Evolutionary conservation across 805 yeast species (phyloP).

Genomic region (Kluyveromyces dobzhanskii): DNA sequence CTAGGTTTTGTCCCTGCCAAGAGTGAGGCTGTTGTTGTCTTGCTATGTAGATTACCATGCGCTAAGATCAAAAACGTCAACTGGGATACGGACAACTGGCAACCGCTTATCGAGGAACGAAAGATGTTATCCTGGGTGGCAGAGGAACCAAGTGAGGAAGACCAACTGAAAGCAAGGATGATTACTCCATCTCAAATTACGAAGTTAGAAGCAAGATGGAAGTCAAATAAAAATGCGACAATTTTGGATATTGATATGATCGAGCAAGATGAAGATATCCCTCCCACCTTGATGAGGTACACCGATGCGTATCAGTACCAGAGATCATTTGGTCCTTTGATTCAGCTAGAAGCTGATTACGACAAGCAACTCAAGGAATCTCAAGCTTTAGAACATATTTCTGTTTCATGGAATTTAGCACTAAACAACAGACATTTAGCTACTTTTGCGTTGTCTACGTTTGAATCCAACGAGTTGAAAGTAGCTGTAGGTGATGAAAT

Average conservation of each 20-base stretch:
- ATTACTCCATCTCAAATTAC: conserved; percentile 58
- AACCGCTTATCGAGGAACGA: conserved; percentile 71
- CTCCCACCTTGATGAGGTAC: conserved; percentile 69
- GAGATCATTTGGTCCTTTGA: conserved; percentile 73
- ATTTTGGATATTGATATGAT: conserved; percentile 53
- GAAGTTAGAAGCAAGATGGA: conserved; percentile 76
- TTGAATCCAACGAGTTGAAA: conserved; percentile 55
- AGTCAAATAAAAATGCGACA: conserved; percentile 60
- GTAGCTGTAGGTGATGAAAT: conserved; percentile 84
- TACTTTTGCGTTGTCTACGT: conserved; percentile 57
- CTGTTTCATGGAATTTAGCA: conserved; percentile 66
- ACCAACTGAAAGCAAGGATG: conserved; percentile 43
- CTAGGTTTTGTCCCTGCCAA: conserved; percentile 86
- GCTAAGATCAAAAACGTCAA: conserved; percentile 63
- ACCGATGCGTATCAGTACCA: conserved; percentile 81
- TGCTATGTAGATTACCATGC: conserved; percentile 83
- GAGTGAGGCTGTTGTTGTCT: conserved; percentile 76
- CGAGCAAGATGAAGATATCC: conserved; percentile 48
- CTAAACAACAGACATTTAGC: conserved; percentile 59
- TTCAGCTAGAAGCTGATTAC: conserved; percentile 72
- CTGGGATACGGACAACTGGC: conserved; percentile 90
- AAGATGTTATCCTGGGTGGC: conserved; percentile 79
- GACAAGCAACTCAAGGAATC: conserved; percentile 69
- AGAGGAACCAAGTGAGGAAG: conserved; percentile 57
- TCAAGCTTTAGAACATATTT: conserved; percentile 64